These are phyloP conservation scores for Peronospora belbahrii DNA, from an alignment of 352 stramenopile species.

Conservation along the genomic window DNA sequence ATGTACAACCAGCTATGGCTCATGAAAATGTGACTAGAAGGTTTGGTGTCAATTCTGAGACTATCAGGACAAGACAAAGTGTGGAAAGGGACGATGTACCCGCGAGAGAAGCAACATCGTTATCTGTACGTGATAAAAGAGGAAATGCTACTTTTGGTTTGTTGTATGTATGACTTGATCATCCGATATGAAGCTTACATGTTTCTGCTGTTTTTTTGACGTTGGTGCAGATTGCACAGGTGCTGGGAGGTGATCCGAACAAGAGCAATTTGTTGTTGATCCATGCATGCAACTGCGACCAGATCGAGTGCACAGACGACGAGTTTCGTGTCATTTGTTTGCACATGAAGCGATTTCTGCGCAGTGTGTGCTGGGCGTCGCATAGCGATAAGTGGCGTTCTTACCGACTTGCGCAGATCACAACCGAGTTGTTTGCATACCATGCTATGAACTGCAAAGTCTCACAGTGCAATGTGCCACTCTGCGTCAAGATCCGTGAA, in stretches of 20 bases:
- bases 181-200: too few relatives aligned
- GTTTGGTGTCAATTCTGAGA: background rate
- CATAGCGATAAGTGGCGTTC: constrained; percentile 48
- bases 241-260: constrained; percentile 31
- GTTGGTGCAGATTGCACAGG: constrained; percentile 33
- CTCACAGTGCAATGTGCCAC: constrained; percentile 31
- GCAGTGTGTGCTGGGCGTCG: constrained; percentile 59
- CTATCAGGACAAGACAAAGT: background rate
- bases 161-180: too few relatives aligned
- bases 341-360: constrained; percentile 61
- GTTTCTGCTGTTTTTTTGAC: background rate
- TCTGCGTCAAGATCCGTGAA: constrained; percentile 33
- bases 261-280: constrained; percentile 49
- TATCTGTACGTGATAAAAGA: constrained; percentile 5
- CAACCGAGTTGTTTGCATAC: constrained; percentile 45
- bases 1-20: background rate
- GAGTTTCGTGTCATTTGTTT: constrained; percentile 40
- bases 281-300: constrained; percentile 54
- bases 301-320: constrained; percentile 27
- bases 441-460: constrained; percentile 42
- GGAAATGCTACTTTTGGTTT: too few relatives aligned
- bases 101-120: constrained; percentile 11
- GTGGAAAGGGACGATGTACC: background rate
- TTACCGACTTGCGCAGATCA: constrained; percentile 37
- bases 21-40: background rate